Evolutionary conservation across 345 rosid genomes (phyloP).

Genomic region (Citrus medica): DNA sequence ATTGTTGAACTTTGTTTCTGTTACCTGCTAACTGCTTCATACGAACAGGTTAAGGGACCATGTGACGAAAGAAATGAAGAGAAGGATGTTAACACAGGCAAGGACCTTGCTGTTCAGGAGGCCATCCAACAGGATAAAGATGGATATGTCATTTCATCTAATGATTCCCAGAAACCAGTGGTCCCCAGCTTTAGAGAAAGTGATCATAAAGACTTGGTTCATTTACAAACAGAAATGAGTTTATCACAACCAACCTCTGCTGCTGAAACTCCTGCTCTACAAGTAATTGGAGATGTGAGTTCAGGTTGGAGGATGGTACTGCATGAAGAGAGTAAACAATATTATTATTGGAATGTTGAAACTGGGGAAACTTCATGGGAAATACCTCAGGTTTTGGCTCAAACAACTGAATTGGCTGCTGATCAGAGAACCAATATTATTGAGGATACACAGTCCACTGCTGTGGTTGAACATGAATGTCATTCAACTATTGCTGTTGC

Average conservation of each 20-base stretch:
- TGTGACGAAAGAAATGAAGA: slow-evolving; percentile 30
- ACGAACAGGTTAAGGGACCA: slow-evolving; percentile 42
- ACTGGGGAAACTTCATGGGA: slow-evolving; percentile 99
- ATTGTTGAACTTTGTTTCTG: not conserved
- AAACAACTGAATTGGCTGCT: slow-evolving; percentile 27
- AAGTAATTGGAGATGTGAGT: slow-evolving; percentile 44
- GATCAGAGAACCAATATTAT: slow-evolving; percentile 23
- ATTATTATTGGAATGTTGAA: slow-evolving; percentile 91
- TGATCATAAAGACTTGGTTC: slow-evolving; percentile 23
- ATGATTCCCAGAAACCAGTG: slow-evolving; percentile 26
- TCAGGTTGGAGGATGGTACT: slow-evolving; percentile 78
- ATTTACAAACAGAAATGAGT: slow-evolving; percentile 33
- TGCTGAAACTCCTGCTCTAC: slow-evolving; percentile 38
- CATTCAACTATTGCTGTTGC: slow-evolving; percentile 25
- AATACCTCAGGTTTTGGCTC: slow-evolving; percentile 55
- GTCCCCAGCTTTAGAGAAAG: slow-evolving; percentile 27
- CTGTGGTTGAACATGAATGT: slow-evolving; percentile 26
- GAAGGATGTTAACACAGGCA: slow-evolving; percentile 24
- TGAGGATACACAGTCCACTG: slow-evolving; percentile 32
- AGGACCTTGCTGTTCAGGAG: slow-evolving; percentile 27
- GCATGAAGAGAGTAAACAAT: slow-evolving; percentile 86
- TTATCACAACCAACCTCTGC: slow-evolving; percentile 34
- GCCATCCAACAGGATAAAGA: slow-evolving; percentile 27
- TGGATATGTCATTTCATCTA: slow-evolving; percentile 27
- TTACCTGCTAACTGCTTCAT: slow-evolving; percentile 14